Base-by-base conservation (phyloP, 306 rosid genomes). In the Macrotyloma uniflorum region DNA sequence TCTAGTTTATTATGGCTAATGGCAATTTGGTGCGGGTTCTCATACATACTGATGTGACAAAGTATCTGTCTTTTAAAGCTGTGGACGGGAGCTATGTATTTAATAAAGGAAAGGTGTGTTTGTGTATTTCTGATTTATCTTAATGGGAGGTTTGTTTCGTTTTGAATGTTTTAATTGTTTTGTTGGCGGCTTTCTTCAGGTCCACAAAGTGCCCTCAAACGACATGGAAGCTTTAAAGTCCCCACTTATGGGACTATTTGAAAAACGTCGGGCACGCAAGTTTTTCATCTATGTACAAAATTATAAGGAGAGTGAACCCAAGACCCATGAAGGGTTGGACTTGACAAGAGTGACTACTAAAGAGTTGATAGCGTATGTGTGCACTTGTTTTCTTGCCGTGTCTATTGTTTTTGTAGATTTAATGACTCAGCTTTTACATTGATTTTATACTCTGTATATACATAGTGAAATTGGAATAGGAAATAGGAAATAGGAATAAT, bases 1-100 rank as follows among this genome's bases (percentile, higher is more conserved):
- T 69, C 9, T 85, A 96, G 99, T 96, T 93, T 79, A 96, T 93
- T 93, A 96, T 96, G 99, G 99, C 98, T 23, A 96, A 96, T 83
- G 99, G 98, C 26, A 90, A 85, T 72, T 88, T 96, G 33, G 99
- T 96, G 58, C 92, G 99, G 62, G 99, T 93, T 45, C 99, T 96
- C 54, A 96, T 93, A 67, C 98, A 96, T 70, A 96, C 99, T 2
- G 91, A 93, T 82, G 99, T 96, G 40, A 96, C 99, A 18, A 96
- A 96, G 89, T 96, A 96, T 86, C 86, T 96, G 82, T 89, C 82
- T 70, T 96, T 96, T 72, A 96, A 93, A 82, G 99, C 99, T 32
- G 99, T 93, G 66, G 99, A 95, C 82, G 89, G 89, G 14, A 86
- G 89, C 83, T 80, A 4, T 77, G 89, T 86, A 42, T 95, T 74